Conservation (phyloP, 202 grass and related monocot species). For the Carex sylvatica region DNA sequence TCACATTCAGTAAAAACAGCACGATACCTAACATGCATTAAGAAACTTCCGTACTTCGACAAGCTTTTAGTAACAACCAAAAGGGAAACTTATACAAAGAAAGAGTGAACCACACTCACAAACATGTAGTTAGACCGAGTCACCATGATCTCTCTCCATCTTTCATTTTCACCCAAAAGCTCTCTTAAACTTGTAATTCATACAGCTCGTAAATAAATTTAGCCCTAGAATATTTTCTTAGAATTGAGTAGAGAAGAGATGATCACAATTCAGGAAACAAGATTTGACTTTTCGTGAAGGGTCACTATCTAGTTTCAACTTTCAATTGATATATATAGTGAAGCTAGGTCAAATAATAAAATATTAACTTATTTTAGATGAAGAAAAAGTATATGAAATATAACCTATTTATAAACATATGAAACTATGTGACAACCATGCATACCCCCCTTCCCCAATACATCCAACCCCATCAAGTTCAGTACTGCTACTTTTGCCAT, state of each 20-base stretch:
- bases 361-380: slow-evolving; percentile 10
- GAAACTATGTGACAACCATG: neutral
- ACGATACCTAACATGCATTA: neutral
- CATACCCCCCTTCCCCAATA: neutral
- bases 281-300: slow-evolving; percentile 3
- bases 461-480: neutral
- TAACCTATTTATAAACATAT: neutral
- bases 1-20: neutral
- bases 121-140: neutral
- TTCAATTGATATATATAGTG: slow-evolving; percentile 11
- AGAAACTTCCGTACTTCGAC: neutral
- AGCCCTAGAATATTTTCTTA: neutral
- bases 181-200: neutral
- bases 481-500: neutral
- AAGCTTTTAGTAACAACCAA: neutral
- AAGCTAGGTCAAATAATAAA: neutral
- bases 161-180: neutral
- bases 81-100: neutral
- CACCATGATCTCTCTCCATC: neutral
- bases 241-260: neutral
- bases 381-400: neutral
- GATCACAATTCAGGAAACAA: neutral
- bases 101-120: neutral
- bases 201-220: neutral
- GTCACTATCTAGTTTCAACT: slow-evolving; percentile 14